Percentiles rank a stretch among this genome's conserved stretches.
These are phyloP conservation scores for Dryas alaskensis DNA, from an alignment of 306 rosid species.

Conservation along the genomic window DNA sequence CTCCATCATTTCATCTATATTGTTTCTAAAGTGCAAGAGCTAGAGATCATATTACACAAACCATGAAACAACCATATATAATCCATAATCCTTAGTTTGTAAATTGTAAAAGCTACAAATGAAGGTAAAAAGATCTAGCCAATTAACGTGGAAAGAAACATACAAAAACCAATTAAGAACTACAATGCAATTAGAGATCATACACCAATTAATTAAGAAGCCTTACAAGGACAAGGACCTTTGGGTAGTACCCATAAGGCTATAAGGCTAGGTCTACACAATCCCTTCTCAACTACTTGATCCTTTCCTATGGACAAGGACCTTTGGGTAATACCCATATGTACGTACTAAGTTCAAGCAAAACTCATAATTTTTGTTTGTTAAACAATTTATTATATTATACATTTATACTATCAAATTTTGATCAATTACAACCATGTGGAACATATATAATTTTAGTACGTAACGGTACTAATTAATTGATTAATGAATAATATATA, in stretches of 20 bases:
- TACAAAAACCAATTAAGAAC: neutral
- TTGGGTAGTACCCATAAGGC: too few species aligned
- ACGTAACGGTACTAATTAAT: too few species aligned
- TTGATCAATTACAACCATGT: too few species aligned
- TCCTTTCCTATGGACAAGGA: neutral
- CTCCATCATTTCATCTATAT: conserved; percentile 32
- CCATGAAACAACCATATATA: neutral
- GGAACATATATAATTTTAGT: too few species aligned
- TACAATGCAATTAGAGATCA: neutral
- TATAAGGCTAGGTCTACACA: neutral
- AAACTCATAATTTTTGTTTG: neutral
- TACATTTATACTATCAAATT: too few species aligned
- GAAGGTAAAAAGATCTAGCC: too few species aligned
- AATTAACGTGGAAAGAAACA: too few species aligned
- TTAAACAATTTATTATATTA: neutral
- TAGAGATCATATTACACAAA: neutral
- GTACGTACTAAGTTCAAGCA: neutral
- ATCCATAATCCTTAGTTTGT: neutral
- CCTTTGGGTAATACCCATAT: neutral
- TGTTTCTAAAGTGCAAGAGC: conserved; percentile 4
- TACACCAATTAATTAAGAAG: neutral
- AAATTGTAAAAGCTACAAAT: neutral
- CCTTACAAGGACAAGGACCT: too few species aligned
- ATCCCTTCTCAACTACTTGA: neutral
- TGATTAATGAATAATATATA: too few species aligned